Base-by-base conservation (phyloP, 768 basidiomycete genomes). In the Podaxis pistillaris region DNA sequence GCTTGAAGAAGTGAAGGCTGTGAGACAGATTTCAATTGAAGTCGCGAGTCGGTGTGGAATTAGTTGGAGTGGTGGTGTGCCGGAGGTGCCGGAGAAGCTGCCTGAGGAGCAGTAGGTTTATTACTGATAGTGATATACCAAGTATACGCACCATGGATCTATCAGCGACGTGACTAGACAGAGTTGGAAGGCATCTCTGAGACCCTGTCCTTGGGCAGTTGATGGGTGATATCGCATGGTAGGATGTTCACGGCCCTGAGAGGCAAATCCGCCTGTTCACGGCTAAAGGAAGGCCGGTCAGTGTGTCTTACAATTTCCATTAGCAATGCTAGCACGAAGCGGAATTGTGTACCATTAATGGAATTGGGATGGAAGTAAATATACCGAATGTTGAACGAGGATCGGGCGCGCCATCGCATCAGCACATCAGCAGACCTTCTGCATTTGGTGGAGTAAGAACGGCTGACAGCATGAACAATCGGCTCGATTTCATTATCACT, bases 1-100 rank as follows among this genome's bases (percentile, higher is more conserved):
- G 1, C 61, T 75, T 17, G 83, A 82, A 15, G 80, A 89, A 66
- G 78, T 80, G 5, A 73, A 72, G 44, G 86, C 86, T 2, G 83
- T 86, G 7, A 75, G 88, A 22, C 67, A 76, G 46, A 85, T 88
- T 49, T 75, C 85, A 15, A 82, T 89, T 40, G 76, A 79, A 49
- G 79, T 85, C 8, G 81, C 82, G 3, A 69, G 70, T 11, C 71
- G 74, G 15, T 76, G 79, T 3, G 86, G 88, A 0, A 70, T 87
- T 28, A 68, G 65, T 22, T 88, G 87, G 87, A 81, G 74, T 68
- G 65, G 78, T 38, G 76, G 69, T 11, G 78, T 88, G n/a, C 87
- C 87, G 1, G 79, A 85, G 64, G 70, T 80, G 36, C 15, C 37
- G 33, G 69, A 70, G 53, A 59, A 70, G 33, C 22, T 51, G 22